Percentiles rank a stretch among this genome's conserved stretches.
phyloP scores from a whole-genome alignment of 73 alveolate genomes.

The Paramecium pentaurelia region DNA sequence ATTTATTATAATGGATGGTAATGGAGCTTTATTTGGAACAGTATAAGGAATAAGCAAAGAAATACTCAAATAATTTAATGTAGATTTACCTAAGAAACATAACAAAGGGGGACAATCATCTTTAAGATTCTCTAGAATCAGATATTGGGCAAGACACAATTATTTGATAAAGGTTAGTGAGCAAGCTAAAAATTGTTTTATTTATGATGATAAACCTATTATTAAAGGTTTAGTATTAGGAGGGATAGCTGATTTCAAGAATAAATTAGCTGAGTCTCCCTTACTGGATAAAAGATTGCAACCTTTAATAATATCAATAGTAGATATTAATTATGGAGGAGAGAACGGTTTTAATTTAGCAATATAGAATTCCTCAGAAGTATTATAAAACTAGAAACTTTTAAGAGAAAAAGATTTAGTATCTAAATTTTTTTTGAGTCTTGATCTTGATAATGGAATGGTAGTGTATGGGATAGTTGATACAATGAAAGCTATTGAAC shows the following conservation, averaged over 20 bases:
- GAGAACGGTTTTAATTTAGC: constrained; percentile 95
- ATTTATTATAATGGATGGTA: constrained; percentile 94
- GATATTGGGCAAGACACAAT: background rate
- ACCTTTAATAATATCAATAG: constrained; percentile 67
- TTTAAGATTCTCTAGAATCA: constrained; percentile 87
- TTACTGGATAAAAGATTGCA: constrained; percentile 63
- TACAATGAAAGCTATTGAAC: background rate
- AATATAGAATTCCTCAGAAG: constrained; percentile 50
- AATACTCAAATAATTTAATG: constrained; percentile 66
- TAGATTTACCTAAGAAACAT: constrained; percentile 96
- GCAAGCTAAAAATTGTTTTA: background rate
- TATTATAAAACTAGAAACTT: background rate
- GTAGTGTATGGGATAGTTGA: background rate
- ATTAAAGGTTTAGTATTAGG: background rate
- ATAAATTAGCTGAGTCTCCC: constrained; percentile 30
- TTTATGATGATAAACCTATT: background rate
- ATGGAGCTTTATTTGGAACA: constrained; percentile 93
- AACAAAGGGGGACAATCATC: constrained; percentile 98
- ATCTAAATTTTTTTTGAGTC: background rate
- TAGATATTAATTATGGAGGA: constrained; percentile 97
- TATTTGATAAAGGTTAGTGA: background rate
- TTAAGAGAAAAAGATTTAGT: background rate
- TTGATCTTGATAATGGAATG: background rate
- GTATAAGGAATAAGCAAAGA: constrained; percentile 86
- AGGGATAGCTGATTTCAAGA: background rate